Evolutionary conservation across 2,329 filamentous ascomycete genomes (phyloP).

Genomic region (Arthrobotrys megalospora): DNA sequence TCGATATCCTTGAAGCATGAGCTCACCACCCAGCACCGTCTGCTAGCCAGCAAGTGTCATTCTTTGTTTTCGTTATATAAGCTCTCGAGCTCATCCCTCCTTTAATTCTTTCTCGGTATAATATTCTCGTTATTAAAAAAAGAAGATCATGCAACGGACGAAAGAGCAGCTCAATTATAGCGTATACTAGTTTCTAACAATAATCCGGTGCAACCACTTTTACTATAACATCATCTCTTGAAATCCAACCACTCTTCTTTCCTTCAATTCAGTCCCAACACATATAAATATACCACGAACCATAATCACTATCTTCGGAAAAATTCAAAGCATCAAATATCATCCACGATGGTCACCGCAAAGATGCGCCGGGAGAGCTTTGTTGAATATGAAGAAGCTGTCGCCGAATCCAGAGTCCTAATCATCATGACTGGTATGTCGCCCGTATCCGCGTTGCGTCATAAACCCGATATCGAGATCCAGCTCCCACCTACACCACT

Average conservation of each 20-base stretch:
- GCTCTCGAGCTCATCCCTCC: constrained; percentile 35
- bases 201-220: constrained; percentile 50
- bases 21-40: constrained; percentile 39
- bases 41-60: background rate
- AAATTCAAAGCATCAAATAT: background rate
- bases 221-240: constrained; percentile 42
- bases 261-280: constrained; percentile 3
- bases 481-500: background rate
- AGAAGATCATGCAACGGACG: constrained; percentile 42
- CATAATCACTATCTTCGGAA: constrained; percentile 1
- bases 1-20: constrained; percentile 35
- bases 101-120: background rate
- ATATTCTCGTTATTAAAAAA: constrained; percentile 4
- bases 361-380: constrained; percentile 56
- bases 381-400: constrained; percentile 52
- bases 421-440: constrained; percentile 84
- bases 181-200: constrained; percentile 42
- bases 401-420: constrained; percentile 81
- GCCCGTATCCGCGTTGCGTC: constrained; percentile 29
- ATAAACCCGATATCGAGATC: background rate
- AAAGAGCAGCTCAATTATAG: constrained; percentile 38
- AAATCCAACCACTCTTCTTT: background rate
- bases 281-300: constrained; percentile 12
- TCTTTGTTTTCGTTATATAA: constrained; percentile 47
- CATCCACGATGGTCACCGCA: constrained; percentile 47